Evolutionary conservation across 495 filamentous ascomycete genomes (phyloP), one percentile per base, ranked within the genome.

Genomic region (Zalerion maritima): DNA sequence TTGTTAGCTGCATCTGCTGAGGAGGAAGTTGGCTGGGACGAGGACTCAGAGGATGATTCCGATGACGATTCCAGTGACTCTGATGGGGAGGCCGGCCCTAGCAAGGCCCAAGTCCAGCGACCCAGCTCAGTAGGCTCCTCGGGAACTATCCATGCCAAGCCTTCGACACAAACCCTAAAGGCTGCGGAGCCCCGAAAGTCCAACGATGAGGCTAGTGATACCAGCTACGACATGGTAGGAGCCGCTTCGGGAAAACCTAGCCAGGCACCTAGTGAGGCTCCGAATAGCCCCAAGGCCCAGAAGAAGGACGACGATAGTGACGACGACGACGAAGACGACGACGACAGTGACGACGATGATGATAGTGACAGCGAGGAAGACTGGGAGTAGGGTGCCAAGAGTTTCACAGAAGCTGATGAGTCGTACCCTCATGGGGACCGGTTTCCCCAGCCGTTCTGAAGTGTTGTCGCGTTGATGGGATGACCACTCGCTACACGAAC

Each of bases 211-310:
- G 85, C 80, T 46, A 92, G 83, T 50, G 86, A 94, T 42, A 79
- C 80, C 11, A 91, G 83, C 57, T 94, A 94, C 43, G 86, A 94
- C 49, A 62, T 94, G 19, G 81, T 94, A 22, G 65, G 67, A n/a
- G 65, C 66, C 24, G 40, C 52, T 12, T 91, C 82, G 41, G 84
- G 84, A 11, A 72, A 77, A 5, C 73, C 78, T 7, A 94, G 81
- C 49, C 75, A 75, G 29, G 73, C 81, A 16, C 57, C 61, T 13
- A 64, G 44, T 41, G n/a, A n/a, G n/a, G n/a, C n/a, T n/a, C 73
- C 75, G 8, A 67, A 67, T 2, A 87, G 80, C 46, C 86, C 86
- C 17, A 80, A 76, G 52, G 56, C 60, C 22, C 36, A 64, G 16
- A 51, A 58, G 5, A 59, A 68, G 49, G 62, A 33, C 4, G 58